phyloP scores from a whole-genome alignment of 1,284 basidiomycete species.

The Cryptococcus sp. region DNA sequence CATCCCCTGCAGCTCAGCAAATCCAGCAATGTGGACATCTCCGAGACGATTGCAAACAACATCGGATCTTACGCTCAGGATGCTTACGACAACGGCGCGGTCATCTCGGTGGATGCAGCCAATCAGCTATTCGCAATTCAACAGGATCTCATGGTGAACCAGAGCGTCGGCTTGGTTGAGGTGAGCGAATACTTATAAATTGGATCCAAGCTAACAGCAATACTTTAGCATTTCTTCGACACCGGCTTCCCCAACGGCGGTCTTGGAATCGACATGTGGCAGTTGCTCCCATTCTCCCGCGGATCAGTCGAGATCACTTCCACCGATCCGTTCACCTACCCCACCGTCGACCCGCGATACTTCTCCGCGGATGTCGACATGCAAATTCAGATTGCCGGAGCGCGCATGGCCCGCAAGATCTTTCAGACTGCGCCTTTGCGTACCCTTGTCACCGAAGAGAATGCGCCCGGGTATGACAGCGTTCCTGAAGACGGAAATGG shows the following conservation, averaged over 20 bases:
- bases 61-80: conserved; percentile 43
- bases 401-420: conserved; percentile 39
- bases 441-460: conserved; percentile 42
- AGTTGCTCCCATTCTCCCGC: conserved; percentile 48
- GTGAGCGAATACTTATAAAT: conserved; percentile 8
- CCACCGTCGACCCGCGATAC: conserved; percentile 49
- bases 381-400: conserved; percentile 43
- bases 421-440: conserved; percentile 37
- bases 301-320: conserved; percentile 43
- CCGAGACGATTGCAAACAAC: conserved; percentile 7
- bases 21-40: conserved; percentile 16
- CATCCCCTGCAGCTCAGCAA: conserved; percentile 7
- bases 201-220: not conserved
- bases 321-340: conserved; percentile 35
- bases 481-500: conserved; percentile 19
- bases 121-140: conserved; percentile 42
- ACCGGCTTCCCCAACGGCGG: conserved; percentile 26
- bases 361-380: conserved; percentile 47
- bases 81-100: conserved; percentile 40
- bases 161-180: conserved; percentile 32
- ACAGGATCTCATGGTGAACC: conserved; percentile 47
- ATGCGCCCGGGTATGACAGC: conserved; percentile 39
- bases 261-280: conserved; percentile 50
- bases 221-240: conserved; percentile 14
- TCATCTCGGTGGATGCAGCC: conserved; percentile 32